Conservation (phyloP, 2,329 filamentous ascomycete species). For the Fusarium sterilihyphosum region DNA sequence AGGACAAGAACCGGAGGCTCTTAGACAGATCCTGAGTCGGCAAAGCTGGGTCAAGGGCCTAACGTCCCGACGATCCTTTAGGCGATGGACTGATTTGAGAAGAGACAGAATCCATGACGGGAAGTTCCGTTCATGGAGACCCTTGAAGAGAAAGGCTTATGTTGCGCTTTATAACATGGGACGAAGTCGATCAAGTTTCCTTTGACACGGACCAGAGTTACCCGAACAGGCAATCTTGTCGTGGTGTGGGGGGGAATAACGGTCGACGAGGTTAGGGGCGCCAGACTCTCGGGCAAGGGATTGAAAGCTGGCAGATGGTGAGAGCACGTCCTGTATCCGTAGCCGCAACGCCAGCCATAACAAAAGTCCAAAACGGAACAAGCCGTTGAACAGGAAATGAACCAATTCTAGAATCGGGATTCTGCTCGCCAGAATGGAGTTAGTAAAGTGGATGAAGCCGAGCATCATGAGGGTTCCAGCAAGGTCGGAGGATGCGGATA, state of each 20-base stretch:
- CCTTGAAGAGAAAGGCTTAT: slow-evolving; percentile 26
- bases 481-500: slow-evolving; percentile 18
- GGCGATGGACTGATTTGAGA: slow-evolving; percentile 35
- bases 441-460: slow-evolving; percentile 29
- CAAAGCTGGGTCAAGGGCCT: slow-evolving; percentile 37
- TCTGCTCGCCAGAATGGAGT: slow-evolving; percentile 20
- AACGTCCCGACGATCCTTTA: slow-evolving; percentile 37
- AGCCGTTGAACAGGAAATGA: slow-evolving; percentile 24
- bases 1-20: slow-evolving; percentile 25
- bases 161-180: slow-evolving; percentile 35
- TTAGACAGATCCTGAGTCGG: slow-evolving; percentile 32
- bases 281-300: slow-evolving; percentile 34
- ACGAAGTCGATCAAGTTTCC: slow-evolving; percentile 41
- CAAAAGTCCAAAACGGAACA: slow-evolving; percentile 30
- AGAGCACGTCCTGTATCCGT: slow-evolving; percentile 1
- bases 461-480: slow-evolving; percentile 6
- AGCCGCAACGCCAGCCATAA: not conserved
- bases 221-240: slow-evolving; percentile 43
- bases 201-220: slow-evolving; percentile 38
- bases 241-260: slow-evolving; percentile 38
- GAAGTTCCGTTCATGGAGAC: slow-evolving; percentile 32
- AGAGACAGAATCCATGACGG: slow-evolving; percentile 18
- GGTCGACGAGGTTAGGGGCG: slow-evolving; percentile 29
- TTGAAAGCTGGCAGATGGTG: slow-evolving; percentile 20
- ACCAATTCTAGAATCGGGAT: slow-evolving; percentile 24